A percentile compares a stretch with the other conserved stretches of the same genome.
phyloP scores from a whole-genome alignment of 805 yeast genomes.

The Candida ulmi region DNA sequence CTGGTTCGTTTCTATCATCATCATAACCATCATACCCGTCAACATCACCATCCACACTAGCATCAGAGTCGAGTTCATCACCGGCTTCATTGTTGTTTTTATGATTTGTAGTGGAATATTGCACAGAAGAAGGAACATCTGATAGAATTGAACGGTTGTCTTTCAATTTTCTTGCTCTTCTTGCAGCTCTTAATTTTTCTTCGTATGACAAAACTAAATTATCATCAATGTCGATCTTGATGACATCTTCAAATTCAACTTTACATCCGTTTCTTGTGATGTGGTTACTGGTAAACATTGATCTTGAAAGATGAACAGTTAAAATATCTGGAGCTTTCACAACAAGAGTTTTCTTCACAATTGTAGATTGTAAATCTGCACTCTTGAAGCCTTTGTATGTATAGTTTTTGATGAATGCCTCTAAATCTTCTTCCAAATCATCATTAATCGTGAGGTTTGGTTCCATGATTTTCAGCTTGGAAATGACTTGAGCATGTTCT shows the following conservation, averaged over 20 bases:
- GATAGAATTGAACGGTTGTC: constrained; percentile 5
- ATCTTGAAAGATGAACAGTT: constrained; percentile 81
- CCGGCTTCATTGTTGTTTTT: constrained; percentile 18
- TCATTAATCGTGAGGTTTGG: constrained; percentile 50
- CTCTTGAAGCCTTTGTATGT: constrained; percentile 38
- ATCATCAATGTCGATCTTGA: constrained; percentile 43
- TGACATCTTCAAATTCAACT: constrained; percentile 55
- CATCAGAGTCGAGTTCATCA: constrained; percentile 3
- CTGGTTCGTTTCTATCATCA: constrained; percentile 20
- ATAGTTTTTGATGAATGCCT: constrained; percentile 42
- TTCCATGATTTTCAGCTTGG: constrained; percentile 30
- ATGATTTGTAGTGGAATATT: constrained; percentile 3
- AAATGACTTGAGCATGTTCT: constrained; percentile 28
- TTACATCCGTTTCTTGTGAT: constrained; percentile 72
- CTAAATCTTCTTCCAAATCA: constrained; percentile 50
- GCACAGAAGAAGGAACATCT: background rate
- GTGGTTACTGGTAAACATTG: constrained; percentile 63
- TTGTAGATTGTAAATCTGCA: constrained; percentile 50
- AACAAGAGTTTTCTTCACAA: constrained; percentile 59
- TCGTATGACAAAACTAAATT: constrained; percentile 24
- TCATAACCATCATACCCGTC: constrained; percentile 39
- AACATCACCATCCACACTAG: constrained; percentile 45
- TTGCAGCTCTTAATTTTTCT: constrained; percentile 20
- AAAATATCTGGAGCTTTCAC: constrained; percentile 65
- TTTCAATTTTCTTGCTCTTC: constrained; percentile 19